These are phyloP conservation scores for Fusarium burgessii DNA, from an alignment of 2,329 filamentous ascomycete species.

Conservation along the genomic window DNA sequence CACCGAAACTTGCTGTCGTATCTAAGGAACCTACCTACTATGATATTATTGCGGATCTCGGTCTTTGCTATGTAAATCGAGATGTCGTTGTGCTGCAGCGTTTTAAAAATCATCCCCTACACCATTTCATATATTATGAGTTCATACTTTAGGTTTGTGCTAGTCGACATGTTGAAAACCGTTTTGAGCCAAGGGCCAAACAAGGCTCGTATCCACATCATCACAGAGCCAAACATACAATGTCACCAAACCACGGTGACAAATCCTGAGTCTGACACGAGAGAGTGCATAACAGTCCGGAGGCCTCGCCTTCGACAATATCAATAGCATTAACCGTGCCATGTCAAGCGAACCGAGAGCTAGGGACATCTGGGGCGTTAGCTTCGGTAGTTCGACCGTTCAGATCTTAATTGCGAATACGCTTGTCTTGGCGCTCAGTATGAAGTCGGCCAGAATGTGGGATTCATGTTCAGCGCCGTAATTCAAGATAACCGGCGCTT, in stretches of 20 bases:
- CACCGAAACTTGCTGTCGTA: not conserved
- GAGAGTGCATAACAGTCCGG: not conserved
- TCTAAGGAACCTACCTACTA: not conserved
- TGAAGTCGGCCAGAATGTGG: not conserved
- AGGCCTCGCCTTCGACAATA: not conserved
- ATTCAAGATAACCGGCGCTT: not conserved
- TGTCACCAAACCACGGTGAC: not conserved
- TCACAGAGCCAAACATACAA: not conserved
- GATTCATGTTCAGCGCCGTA: not conserved
- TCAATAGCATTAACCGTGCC: not conserved
- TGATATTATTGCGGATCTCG: not conserved
- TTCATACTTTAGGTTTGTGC: not conserved
- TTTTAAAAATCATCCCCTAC: too few relatives aligned
- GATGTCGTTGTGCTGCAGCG: not conserved
- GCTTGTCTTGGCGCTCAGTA: not conserved
- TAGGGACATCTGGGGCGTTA: constrained; percentile 9
- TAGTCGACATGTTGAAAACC: not conserved
- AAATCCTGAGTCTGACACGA: not conserved
- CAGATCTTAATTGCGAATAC: constrained; percentile 8
- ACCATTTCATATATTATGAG: not conserved
- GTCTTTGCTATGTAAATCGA: not conserved
- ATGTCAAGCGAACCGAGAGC: not conserved
- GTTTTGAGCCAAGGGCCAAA: not conserved
- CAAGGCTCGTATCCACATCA: not conserved
- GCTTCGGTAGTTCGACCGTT: constrained; percentile 21